A percentile compares a stretch with the other conserved stretches of the same genome.
phyloP scores from a whole-genome alignment of 2,329 filamentous ascomycete genomes.

The Pseudocercospora fijiensis region DNA sequence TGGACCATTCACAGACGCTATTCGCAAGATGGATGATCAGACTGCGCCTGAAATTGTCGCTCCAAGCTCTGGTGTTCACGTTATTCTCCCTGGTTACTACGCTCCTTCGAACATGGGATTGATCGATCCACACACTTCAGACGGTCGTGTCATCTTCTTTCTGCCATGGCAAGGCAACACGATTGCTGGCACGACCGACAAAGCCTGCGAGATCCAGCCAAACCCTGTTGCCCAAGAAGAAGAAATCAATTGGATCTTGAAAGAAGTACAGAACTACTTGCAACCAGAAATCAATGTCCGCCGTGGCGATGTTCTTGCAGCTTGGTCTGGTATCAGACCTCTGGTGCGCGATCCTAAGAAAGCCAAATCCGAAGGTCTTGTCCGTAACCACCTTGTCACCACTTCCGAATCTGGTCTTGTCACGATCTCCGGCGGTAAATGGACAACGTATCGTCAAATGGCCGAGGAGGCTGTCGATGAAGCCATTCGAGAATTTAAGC shows the following conservation, averaged over 20 bases:
- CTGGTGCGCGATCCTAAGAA: constrained; percentile 84
- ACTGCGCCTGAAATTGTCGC: constrained; percentile 74
- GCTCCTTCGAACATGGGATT: constrained; percentile 82
- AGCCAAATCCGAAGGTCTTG: constrained; percentile 80
- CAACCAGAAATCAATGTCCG: constrained; percentile 82
- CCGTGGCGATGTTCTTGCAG: constrained; percentile 81
- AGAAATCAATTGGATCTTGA: constrained; percentile 84
- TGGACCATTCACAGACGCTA: constrained; percentile 81
- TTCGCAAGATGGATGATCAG: constrained; percentile 80
- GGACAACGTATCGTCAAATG: constrained; percentile 93
- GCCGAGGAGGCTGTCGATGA: constrained; percentile 85
- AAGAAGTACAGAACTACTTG: constrained; percentile 77
- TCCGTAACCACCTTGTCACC: constrained; percentile 81
- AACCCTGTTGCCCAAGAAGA: constrained; percentile 78
- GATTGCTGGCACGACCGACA: constrained; percentile 84
- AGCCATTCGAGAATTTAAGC: constrained; percentile 67
- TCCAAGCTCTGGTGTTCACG: constrained; percentile 80
- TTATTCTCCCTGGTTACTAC: constrained; percentile 84
- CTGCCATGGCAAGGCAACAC: constrained; percentile 91
- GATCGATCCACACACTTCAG: constrained; percentile 81
- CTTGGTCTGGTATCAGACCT: constrained; percentile 85
- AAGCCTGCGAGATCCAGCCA: constrained; percentile 67
- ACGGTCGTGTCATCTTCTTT: constrained; percentile 90
- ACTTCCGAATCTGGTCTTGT: constrained; percentile 76
- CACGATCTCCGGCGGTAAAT: constrained; percentile 85